Percentiles rank a stretch among this genome's conserved stretches.
Evolutionary conservation across 208 protist genomes (phyloP).

Genomic region (Trypanosoma boissoni): DNA sequence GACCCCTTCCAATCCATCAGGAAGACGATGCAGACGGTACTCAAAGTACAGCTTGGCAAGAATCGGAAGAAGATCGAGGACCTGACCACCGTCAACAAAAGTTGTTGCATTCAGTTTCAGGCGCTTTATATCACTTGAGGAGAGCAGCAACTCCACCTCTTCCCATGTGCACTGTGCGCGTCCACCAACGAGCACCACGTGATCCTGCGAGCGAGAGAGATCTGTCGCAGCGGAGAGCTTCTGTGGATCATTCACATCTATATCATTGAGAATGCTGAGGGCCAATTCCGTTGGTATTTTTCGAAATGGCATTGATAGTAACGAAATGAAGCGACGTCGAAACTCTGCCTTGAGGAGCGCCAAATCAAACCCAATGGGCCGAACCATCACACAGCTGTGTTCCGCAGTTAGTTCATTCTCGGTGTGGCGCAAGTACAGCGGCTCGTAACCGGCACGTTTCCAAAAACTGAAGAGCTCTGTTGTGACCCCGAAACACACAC

Average conservation of each 20-base stretch:
- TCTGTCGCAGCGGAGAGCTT: slow-evolving; percentile 41
- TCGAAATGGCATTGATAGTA: slow-evolving; percentile 93
- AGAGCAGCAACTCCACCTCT: slow-evolving; percentile 67
- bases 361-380: slow-evolving; percentile 67
- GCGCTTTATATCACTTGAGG: slow-evolving; percentile 92
- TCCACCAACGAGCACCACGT: slow-evolving; percentile 52
- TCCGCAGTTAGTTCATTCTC: slow-evolving; percentile 98
- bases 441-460: slow-evolving; percentile 82
- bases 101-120: slow-evolving; percentile 92
- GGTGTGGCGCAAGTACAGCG: slow-evolving; percentile 92
- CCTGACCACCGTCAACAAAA: slow-evolving; percentile 94
- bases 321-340: slow-evolving; percentile 82
- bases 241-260: slow-evolving; percentile 50
- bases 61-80: slow-evolving; percentile 95
- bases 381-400: slow-evolving; percentile 99
- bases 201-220: slow-evolving; percentile 23
- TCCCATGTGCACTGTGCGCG: slow-evolving; percentile 45
- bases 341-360: slow-evolving; percentile 86
- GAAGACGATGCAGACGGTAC: slow-evolving; percentile 40
- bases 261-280: slow-evolving; percentile 77
- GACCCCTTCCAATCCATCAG: slow-evolving; percentile 77
- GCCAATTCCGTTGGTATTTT: slow-evolving; percentile 81
- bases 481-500: slow-evolving; percentile 97
- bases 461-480: slow-evolving; percentile 97
- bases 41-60: slow-evolving; percentile 93